Evolutionary conservation across 495 filamentous ascomycete species (phyloP), one percentile per base, ranked within the genome.

Genomic region (Penicillium tannophilum): DNA sequence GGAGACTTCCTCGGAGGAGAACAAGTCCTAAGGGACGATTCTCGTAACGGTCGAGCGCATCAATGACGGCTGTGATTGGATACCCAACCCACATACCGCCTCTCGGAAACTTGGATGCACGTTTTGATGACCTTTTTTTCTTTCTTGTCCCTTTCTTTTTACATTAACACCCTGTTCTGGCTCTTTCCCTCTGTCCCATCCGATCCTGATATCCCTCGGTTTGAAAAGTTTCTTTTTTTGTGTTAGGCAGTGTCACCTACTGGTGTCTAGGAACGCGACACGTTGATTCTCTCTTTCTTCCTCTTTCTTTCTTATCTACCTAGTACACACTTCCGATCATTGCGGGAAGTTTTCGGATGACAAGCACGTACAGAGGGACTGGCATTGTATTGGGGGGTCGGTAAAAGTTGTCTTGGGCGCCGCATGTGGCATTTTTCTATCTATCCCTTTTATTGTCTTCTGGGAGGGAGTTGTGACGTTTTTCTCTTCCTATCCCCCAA

Each of bases 171-270:
- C 55, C 50, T 19, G 58, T 62, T 55, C 36, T 61, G 54, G 41
- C 45, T 59, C 50, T 67, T 62, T 58, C 65, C 56, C 65, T 55
- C 65, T 64, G 56, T 64, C 63, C 63, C 33, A 28, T 61, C 63
- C 70, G 70, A 73, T 76, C 72, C 73, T 77, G 77, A 80, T 80
- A 80, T 80, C 77, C 77, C 76, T 76, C 71, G 70, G 68, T 74
- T 80, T 71, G 67, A 75, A 77, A 78, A 76, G 72, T 49, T 76
- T 73, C 6, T 41, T 41, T 62, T 72, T 62, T 72, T 72, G 64
- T 67, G 61, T 74, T 75, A 70, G 63, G 72, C 68, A 67, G 68
- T 70, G 63, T 69, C 68, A 68, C 67, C 68, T 69, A 61, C 60
- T 61, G 65, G 66, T 72, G 63, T 71, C 64, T 69, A 72, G 70